These are phyloP conservation scores for Didymella glomerata DNA, from an alignment of 2,329 filamentous ascomycete species.

Conservation along the genomic window DNA sequence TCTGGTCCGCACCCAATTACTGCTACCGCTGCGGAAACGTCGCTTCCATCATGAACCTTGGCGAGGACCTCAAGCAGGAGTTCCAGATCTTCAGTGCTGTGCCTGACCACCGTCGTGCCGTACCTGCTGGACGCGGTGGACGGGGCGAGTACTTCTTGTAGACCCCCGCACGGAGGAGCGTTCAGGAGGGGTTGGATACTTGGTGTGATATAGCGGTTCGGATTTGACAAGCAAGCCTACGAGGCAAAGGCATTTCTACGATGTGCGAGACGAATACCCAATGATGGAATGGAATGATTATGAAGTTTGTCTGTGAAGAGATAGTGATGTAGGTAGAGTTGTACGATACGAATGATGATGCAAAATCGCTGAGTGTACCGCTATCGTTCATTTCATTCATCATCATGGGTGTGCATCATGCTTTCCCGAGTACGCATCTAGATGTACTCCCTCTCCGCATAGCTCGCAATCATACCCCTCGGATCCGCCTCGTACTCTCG, in stretches of 20 bases:
- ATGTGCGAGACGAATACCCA: slow-evolving; percentile 3
- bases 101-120: slow-evolving; percentile 83
- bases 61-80: slow-evolving; percentile 87
- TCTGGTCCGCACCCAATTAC: slow-evolving; percentile 84
- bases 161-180: too few species aligned
- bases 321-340: neutral
- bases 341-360: neutral
- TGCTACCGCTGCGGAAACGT: slow-evolving; percentile 67
- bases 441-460: slow-evolving; percentile 48
- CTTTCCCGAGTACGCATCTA: slow-evolving; percentile 15
- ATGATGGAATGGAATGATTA: neutral
- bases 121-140: slow-evolving; percentile 69
- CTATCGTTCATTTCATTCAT: too few species aligned
- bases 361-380: too few species aligned
- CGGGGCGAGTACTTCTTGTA: slow-evolving; percentile 63
- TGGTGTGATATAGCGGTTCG: slow-evolving; percentile 1
- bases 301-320: neutral
- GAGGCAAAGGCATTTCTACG: too few species aligned
- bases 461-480: slow-evolving; percentile 70
- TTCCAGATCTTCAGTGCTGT: slow-evolving; percentile 94
- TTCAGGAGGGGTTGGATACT: neutral
- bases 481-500: slow-evolving; percentile 86
- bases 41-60: slow-evolving; percentile 90
- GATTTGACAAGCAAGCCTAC: too few species aligned
- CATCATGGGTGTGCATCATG: neutral